These are phyloP conservation scores for Leptomonas seymouri DNA, from an alignment of 208 protist species.

Conservation along the genomic window DNA sequence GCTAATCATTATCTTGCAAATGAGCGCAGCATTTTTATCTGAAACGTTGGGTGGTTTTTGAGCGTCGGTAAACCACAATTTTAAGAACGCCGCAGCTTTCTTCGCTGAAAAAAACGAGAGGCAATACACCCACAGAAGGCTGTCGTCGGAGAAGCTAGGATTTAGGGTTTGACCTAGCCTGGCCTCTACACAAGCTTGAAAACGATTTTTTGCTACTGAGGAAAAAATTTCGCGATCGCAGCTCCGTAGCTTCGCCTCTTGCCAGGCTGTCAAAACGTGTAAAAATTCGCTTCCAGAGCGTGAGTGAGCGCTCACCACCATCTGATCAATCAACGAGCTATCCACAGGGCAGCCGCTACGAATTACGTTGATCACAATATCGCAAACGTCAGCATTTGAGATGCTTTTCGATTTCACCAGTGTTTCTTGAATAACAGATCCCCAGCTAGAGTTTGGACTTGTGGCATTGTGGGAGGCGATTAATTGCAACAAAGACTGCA, in stretches of 20 bases:
- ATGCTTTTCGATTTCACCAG: not conserved
- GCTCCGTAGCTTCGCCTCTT: not conserved
- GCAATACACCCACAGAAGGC: constrained; percentile 19
- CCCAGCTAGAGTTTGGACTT: constrained; percentile 15
- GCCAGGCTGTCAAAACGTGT: not conserved
- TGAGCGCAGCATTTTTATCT: constrained; percentile 3
- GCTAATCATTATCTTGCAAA: constrained; percentile 22
- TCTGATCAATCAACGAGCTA: not conserved
- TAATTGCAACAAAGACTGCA: constrained; percentile 7
- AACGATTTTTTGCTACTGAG: not conserved
- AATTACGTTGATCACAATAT: constrained; percentile 2
- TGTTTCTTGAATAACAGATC: constrained; percentile 10
- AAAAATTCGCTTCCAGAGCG: not conserved
- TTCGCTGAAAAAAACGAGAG: constrained; percentile 26
- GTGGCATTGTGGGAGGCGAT: not conserved
- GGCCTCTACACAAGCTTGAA: not conserved
- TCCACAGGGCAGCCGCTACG: constrained; percentile 2
- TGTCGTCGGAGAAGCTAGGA: not conserved
- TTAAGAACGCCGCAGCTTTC: constrained; percentile 1
- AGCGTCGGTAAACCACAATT: not conserved
- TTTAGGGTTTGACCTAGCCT: not conserved
- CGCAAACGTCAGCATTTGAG: not conserved
- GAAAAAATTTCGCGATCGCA: not conserved
- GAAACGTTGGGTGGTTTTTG: not conserved
- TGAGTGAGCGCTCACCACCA: not conserved